Base-by-base conservation (phyloP, 2,329 filamentous ascomycete species). In the Neofusicoccum kwambonambiense region DNA sequence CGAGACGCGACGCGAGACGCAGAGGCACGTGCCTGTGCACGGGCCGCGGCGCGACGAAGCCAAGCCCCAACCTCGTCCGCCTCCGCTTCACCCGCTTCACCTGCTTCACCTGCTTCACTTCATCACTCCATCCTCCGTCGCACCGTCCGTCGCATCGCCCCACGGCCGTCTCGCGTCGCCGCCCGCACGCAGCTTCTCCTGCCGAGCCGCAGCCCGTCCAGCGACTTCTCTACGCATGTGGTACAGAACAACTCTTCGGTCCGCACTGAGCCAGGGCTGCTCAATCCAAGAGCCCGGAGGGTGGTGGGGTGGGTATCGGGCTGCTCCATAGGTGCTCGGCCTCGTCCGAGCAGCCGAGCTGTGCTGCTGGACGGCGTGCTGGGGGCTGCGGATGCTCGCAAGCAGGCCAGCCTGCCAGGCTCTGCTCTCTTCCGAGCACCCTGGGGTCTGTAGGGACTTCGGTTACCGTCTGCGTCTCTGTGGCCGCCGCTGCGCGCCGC, bases 391-490 rank as follows among this genome's bases (percentile, higher is more conserved):
- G 51, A 58, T 57, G 49, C 5, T 57, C 44, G 52, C 62, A 58
- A 34, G 51, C 62, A 64, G 42, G 42, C 52, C 62, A 64, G 31
- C 52, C 41, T 11, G 41, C 62, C 42, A 64, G 8, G 35, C 34
- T 57, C 34, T 37, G 44, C 37, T 61, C 34, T 35, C 50, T 64
- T 7, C 27, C 50, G 61, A 64, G 47, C 56, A 34, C 39, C 35
- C 42, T 64, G 62, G 62, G 62, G 51, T 49, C 47, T 64, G 62
- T 49, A 56, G 50, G 50, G 39, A 27, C 37, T 31, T 39, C 17
- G 11, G 62, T 57, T 44, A 44, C 51, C 52, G 52, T 34, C 52
- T 50, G 62, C 45, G 35, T 58, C 44, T 57, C 62, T 45, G 51
- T 34, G 19, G 12, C 35, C 15, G 39, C 11, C 17, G 35, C 22